These are phyloP conservation scores for Fraxinus ornus DNA, from an alignment of 305 asterid genomes.

Conservation along the genomic window DNA sequence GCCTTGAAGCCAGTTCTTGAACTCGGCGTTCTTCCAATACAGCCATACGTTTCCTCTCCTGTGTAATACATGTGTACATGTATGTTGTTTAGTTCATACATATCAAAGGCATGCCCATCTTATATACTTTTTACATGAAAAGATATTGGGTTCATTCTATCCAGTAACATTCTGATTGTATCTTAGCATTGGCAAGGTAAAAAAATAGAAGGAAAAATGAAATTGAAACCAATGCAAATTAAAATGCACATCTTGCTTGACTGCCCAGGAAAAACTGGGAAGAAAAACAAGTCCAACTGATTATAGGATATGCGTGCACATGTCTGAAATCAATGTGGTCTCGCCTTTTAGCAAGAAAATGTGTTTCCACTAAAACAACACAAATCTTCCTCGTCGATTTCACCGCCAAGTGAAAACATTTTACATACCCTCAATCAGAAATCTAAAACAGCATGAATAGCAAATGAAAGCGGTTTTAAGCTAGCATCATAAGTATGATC, in stretches of 20 bases:
- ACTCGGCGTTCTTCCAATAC: constrained; percentile 74
- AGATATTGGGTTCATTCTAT: not conserved
- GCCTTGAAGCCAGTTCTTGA: constrained; percentile 70
- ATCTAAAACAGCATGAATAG: not conserved
- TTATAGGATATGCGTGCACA: not conserved
- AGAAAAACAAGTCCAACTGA: not conserved
- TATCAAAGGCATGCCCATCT: not conserved
- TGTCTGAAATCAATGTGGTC: not conserved
- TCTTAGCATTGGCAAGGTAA: not conserved
- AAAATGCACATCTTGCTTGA: not conserved
- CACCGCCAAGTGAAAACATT: not conserved
- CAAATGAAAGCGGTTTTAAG: not conserved
- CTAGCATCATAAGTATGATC: not conserved
- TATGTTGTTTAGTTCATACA: constrained; percentile 12
- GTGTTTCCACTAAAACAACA: not conserved
- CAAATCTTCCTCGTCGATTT: not conserved
- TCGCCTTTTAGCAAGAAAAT: not conserved
- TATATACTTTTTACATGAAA: not conserved
- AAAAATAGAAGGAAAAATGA: not conserved
- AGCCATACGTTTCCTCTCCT: constrained; percentile 80
- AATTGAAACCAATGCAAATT: not conserved
- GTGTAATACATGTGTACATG: constrained; percentile 20
- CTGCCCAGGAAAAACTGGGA: not conserved
- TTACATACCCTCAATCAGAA: not conserved
- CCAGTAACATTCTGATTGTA: not conserved